Conservation (phyloP, 495 filamentous ascomycete genomes). For the Chaetomium fimeti region DNA sequence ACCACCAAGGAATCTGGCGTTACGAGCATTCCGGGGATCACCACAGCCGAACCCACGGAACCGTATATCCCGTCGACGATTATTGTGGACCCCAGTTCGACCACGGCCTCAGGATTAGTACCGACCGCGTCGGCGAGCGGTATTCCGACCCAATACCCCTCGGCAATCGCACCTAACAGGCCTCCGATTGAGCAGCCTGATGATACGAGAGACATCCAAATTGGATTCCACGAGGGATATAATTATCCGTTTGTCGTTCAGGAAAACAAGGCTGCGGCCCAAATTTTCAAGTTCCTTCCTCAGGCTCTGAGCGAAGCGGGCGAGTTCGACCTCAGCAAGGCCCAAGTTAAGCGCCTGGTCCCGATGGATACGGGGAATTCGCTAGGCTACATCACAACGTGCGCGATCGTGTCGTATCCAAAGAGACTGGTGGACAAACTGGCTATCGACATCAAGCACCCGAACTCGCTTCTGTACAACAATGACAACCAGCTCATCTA, state of each 20-base stretch:
- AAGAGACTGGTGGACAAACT: constrained; percentile 61
- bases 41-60: constrained; percentile 36
- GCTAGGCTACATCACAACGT: constrained; percentile 78
- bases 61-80: constrained; percentile 49
- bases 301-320: constrained; percentile 69
- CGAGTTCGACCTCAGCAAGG: constrained; percentile 47
- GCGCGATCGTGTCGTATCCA: constrained; percentile 75
- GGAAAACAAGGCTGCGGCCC: constrained; percentile 66
- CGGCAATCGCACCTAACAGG: constrained; percentile 64
- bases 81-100: constrained; percentile 42
- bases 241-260: constrained; percentile 81
- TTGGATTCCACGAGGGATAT: constrained; percentile 76
- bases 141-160: constrained; percentile 65
- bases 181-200: constrained; percentile 45
- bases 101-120: constrained; percentile 29
- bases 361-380: constrained; percentile 71
- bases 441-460: constrained; percentile 61
- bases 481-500: constrained; percentile 57
- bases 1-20: constrained; percentile 20
- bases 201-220: constrained; percentile 68
- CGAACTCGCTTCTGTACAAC: constrained; percentile 69
- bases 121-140: constrained; percentile 44
- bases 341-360: constrained; percentile 68
- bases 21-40: constrained; percentile 41
- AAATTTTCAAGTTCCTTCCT: constrained; percentile 84